Base-by-base conservation (phyloP, 441 rosid genomes). In the Geranium incanum region DNA sequence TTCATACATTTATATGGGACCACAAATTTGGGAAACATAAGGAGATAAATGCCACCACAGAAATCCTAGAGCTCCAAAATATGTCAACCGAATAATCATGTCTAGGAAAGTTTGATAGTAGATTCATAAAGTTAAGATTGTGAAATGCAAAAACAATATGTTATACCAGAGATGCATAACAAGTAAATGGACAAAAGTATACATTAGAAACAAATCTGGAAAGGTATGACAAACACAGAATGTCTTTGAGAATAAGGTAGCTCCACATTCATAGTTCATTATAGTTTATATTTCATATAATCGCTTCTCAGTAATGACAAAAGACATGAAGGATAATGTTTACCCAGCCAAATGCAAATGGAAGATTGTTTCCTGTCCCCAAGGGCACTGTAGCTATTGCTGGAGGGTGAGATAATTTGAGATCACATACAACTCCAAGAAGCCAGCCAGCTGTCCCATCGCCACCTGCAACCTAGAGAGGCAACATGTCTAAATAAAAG, bases 291-390 rank as follows among this genome's bases (percentile, higher is more conserved):
- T 65, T 36, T 11, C 19, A 8, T 11, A 23, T 1, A 11, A 1
- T 6, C 6, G 33, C 28, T 5, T 16, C 50, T 6, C 36, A 41
- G 69, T 39, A 45, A 36, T 8, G 69, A 41, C 43, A 21, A 28
- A 68, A 0, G 13, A 48, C 59, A 57, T 71, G 36, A 36, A 77
- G 62, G 6, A 59, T 39, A 52, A 21, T 19, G 71, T 77, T 9
- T 78, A 85, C 86, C 86, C 88, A 85, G 68, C 88, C 88, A 80
- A 85, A 85, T 68, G 88, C 75, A 71, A 81, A 85, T 12, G 85
- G 85, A n/a, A 85, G 82, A 69, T 85, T 85, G 76, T 85, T 85
- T 71, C 88, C 86, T 11, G 88, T 85, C 80, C 88, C 86, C 21
- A 85, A 43, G 23, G 88, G 88, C 16, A 83, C 81, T 12, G 85